These are phyloP conservation scores for Geotrichum siamense DNA, from an alignment of 1,139 yeast genomes.

Conservation along the genomic window DNA sequence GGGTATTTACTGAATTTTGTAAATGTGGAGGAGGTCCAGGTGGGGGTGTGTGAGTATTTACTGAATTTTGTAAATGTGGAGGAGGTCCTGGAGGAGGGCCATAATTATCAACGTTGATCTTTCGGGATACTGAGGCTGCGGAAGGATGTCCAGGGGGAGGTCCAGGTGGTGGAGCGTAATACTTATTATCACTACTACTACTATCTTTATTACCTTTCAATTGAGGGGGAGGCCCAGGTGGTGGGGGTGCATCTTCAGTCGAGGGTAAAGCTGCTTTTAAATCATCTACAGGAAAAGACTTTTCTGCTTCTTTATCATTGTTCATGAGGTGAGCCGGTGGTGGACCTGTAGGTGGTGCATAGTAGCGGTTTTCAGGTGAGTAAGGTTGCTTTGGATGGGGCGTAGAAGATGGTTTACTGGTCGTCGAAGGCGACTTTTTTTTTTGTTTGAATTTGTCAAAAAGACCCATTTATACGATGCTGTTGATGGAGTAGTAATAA, in stretches of 20 bases:
- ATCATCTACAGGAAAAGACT: too few species aligned
- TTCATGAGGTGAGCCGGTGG: not conserved
- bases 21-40: constrained; percentile 16
- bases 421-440: not conserved
- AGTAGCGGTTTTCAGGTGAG: too few species aligned
- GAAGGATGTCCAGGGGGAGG: constrained; percentile 18
- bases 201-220: too few species aligned
- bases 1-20: not conserved
- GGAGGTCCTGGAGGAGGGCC: constrained; percentile 6
- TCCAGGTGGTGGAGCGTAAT: constrained; percentile 7
- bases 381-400: too few species aligned
- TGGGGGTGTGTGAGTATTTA: not conserved
- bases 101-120: not conserved
- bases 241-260: too few species aligned
- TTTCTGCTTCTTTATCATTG: too few species aligned
- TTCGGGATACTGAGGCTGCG: not conserved
- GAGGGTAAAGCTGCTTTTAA: too few species aligned
- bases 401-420: not conserved
- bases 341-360: not conserved
- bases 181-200: not conserved
- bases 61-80: not conserved
- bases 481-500: too few species aligned
- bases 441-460: constrained; percentile 6
- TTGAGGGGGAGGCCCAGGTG: too few species aligned
- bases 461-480: constrained; percentile 9